phyloP scores from a whole-genome alignment of 2,329 filamentous ascomycete species.

The Arthrobotrys sinensis region DNA sequence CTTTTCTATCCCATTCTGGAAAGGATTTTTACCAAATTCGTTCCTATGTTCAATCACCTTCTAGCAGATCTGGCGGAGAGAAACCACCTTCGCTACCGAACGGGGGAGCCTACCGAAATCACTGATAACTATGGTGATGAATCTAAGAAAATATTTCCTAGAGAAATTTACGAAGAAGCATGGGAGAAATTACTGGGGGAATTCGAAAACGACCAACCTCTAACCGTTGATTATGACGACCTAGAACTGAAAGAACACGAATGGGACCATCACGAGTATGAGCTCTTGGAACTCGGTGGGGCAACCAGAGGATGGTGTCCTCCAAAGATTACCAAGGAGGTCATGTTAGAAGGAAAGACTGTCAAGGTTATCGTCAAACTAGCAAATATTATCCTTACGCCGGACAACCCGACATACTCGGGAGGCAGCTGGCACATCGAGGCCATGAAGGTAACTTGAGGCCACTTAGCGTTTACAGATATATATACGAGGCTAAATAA shows the following conservation, averaged over 20 bases:
- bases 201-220: slow-evolving; percentile 4
- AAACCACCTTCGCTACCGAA: background rate
- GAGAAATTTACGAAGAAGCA: background rate
- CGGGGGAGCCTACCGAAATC: background rate
- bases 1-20: slow-evolving; percentile 38
- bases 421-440: slow-evolving; percentile 74
- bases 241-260: background rate
- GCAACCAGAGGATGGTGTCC: background rate
- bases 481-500: background rate
- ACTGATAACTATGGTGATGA: background rate
- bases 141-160: background rate
- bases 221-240: background rate
- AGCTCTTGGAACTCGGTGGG: background rate
- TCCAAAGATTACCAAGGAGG: slow-evolving; percentile 5
- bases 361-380: slow-evolving; percentile 78
- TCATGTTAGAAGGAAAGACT: slow-evolving; percentile 65
- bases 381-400: slow-evolving; percentile 74
- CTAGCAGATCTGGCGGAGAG: background rate
- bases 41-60: slow-evolving; percentile 39
- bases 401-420: slow-evolving; percentile 71
- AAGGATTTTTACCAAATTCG: slow-evolving; percentile 37
- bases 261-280: background rate
- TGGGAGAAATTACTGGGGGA: slow-evolving; percentile 20
- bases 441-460: slow-evolving; percentile 67
- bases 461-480: background rate